These are phyloP conservation scores for Cercophora newfieldiana DNA, from an alignment of 495 filamentous ascomycete species.

Conservation along the genomic window DNA sequence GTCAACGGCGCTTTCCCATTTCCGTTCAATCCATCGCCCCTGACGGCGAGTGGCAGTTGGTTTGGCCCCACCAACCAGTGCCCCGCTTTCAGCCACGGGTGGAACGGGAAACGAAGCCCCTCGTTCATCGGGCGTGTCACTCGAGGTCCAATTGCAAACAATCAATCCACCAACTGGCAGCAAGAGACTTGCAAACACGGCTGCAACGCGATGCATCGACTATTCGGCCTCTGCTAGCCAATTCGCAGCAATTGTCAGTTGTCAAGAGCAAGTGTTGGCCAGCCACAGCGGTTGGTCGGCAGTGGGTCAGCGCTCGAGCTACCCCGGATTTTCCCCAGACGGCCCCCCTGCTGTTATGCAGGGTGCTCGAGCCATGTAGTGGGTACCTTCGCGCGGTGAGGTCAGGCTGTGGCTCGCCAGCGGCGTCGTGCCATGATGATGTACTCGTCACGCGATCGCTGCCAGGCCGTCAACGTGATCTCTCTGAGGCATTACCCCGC, in stretches of 20 bases:
- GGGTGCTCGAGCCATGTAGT: constrained; percentile 28
- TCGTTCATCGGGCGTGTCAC: neutral
- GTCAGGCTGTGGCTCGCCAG: constrained; percentile 21
- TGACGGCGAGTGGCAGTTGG: neutral
- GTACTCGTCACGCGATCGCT: constrained; percentile 40
- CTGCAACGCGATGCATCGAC: neutral
- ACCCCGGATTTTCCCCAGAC: constrained; percentile 32
- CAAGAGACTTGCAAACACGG: neutral
- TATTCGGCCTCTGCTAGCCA: neutral
- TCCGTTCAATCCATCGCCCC: neutral
- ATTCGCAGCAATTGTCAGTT: neutral
- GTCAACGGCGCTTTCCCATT: neutral
- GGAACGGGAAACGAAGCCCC: neutral
- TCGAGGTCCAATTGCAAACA: neutral
- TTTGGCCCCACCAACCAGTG: neutral
- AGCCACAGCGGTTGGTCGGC: neutral
- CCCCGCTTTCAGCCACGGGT: neutral
- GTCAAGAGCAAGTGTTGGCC: neutral
- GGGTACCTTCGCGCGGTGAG: constrained; percentile 24
- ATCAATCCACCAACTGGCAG: neutral
- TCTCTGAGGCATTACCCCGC: constrained; percentile 39
- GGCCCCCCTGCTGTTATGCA: constrained; percentile 21
- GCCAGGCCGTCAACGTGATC: constrained; percentile 32
- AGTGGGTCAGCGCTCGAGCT: constrained; percentile 14
- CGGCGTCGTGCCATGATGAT: constrained; percentile 36